Base-by-base conservation (phyloP, 345 rosid genomes). In the Kernera saxatilis region DNA sequence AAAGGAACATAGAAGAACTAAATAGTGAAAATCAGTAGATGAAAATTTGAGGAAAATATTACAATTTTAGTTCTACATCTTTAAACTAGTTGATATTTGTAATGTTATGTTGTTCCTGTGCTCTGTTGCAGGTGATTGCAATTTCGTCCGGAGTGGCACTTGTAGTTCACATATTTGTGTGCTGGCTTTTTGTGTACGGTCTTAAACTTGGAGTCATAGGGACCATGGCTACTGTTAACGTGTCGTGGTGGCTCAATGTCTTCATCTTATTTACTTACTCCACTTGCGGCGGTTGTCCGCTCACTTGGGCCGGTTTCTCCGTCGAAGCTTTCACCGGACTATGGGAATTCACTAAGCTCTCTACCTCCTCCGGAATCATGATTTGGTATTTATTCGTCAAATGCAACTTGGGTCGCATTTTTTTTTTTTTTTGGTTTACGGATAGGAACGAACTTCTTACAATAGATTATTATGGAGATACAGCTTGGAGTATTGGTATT, bases 241-340 rank as follows among this genome's bases (percentile, higher is more conserved):
- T 92, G 50, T 86, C 98, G 0, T 88, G 92, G 93, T 92, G 96
- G 92, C 70, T 85, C 69, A 65, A 76, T 72, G 83, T 57, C 29
- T 35, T 82, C 2, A 86, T 93, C 0, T 64, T 48, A 17, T 49
- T 77, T 14, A 78, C 72, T 1, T 89, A 87, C 50, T 55, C 72
- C 8, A 45, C 75, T 12, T 79, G 55, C 8, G 71, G 71, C 51
- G 13, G 21, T n/a, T 67, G 71, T 19, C 62, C 71, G 0, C 52
- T 53, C 52, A 67, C 98, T 3, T 92, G 98, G 98, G 81, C 83
- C 1, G 94, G 98, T n/a, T 89, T 92, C 83, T 82, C 94, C 60
- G 29, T 70, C 9, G 87, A 87, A 72, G 96, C 98, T 6, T 89
- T 89, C 60, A 73, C 84, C 51, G 90, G 89, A 10, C 86, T 89